Evolutionary conservation across 371 early-diverging fungal species (phyloP).

Genomic region (Chytridium lagenaria): DNA sequence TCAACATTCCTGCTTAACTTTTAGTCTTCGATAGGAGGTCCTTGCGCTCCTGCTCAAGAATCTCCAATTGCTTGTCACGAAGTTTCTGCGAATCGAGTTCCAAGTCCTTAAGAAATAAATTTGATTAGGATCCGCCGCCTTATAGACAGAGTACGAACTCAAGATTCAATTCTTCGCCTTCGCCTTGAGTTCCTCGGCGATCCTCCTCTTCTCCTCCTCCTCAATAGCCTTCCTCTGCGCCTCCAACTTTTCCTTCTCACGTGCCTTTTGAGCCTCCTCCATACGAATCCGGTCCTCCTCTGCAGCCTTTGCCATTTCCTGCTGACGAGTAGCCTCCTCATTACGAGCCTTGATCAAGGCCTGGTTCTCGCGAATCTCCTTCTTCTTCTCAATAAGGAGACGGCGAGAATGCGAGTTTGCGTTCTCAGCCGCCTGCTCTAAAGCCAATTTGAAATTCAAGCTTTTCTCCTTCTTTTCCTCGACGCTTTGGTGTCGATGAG

Average conservation of each 20-base stretch:
- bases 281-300: slow-evolving; percentile 85
- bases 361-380: slow-evolving; percentile 84
- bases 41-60: slow-evolving; percentile 88
- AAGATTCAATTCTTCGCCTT: slow-evolving; percentile 64
- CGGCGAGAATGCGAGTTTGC: slow-evolving; percentile 76
- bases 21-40: slow-evolving; percentile 61
- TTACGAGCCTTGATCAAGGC: slow-evolving; percentile 65
- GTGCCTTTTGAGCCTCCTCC: slow-evolving; percentile 82
- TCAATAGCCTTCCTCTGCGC: slow-evolving; percentile 82
- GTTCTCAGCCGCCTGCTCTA: slow-evolving; percentile 76
- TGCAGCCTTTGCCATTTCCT: slow-evolving; percentile 67
- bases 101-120: slow-evolving; percentile 73
- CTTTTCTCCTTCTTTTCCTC: slow-evolving; percentile 60
- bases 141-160: slow-evolving; percentile 1
- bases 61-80: slow-evolving; percentile 84
- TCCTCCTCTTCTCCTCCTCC: slow-evolving; percentile 76
- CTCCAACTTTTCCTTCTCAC: slow-evolving; percentile 83
- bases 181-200: slow-evolving; percentile 66
- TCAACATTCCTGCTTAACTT: slow-evolving; percentile 81
- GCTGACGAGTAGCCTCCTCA: slow-evolving; percentile 75
- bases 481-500: slow-evolving; percentile 82
- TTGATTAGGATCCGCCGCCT: too few species aligned
- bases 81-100: slow-evolving; percentile 85
- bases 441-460: slow-evolving; percentile 42
- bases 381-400: slow-evolving; percentile 88